Evolutionary conservation across 768 basidiomycete genomes (phyloP).

Genomic region (Sarcodon aspratus): DNA sequence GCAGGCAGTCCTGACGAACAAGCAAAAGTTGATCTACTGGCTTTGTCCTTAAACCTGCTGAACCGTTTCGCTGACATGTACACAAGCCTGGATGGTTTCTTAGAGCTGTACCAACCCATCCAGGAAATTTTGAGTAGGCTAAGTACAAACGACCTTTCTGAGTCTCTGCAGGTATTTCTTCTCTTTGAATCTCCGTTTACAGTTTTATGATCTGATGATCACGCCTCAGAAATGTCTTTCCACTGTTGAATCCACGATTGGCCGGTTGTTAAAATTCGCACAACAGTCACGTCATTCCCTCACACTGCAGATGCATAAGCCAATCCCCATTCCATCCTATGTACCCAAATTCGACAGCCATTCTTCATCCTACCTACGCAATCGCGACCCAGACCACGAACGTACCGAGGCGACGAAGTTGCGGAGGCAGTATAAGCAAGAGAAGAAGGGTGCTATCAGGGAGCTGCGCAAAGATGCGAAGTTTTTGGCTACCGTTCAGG

Average conservation of each 20-base stretch:
- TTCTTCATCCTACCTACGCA: slow-evolving; percentile 63
- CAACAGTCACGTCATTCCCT: slow-evolving; percentile 67
- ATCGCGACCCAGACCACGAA: slow-evolving; percentile 87
- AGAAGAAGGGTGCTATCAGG: slow-evolving; percentile 91
- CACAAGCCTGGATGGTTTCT: slow-evolving; percentile 69
- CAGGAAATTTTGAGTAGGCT: slow-evolving; percentile 43
- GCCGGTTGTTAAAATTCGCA: slow-evolving; percentile 63
- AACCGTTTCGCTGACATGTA: slow-evolving; percentile 64
- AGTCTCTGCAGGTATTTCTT: slow-evolving; percentile 40
- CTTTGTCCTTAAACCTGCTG: slow-evolving; percentile 49
- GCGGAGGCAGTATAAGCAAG: slow-evolving; percentile 84
- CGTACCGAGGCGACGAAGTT: slow-evolving; percentile 81
- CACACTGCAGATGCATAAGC: slow-evolving; percentile 83
- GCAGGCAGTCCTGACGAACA: slow-evolving; percentile 31
- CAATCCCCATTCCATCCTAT: slow-evolving; percentile 89
- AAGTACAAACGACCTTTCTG: slow-evolving; percentile 31
- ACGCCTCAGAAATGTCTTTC: slow-evolving; percentile 19
- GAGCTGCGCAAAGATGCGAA: slow-evolving; percentile 92
- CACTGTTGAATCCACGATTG: slow-evolving; percentile 35
- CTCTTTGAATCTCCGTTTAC: background rate
- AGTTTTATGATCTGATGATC: background rate
- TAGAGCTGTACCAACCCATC: slow-evolving; percentile 75
- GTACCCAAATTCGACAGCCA: slow-evolving; percentile 85
- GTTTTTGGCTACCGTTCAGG: slow-evolving; percentile 85
- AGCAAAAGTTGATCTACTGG: slow-evolving; percentile 62